A percentile compares a stretch with the other conserved stretches of the same genome.
phyloP scores from a whole-genome alignment of 169 alveolate species.

The Prorocentrum cordatum region DNA sequence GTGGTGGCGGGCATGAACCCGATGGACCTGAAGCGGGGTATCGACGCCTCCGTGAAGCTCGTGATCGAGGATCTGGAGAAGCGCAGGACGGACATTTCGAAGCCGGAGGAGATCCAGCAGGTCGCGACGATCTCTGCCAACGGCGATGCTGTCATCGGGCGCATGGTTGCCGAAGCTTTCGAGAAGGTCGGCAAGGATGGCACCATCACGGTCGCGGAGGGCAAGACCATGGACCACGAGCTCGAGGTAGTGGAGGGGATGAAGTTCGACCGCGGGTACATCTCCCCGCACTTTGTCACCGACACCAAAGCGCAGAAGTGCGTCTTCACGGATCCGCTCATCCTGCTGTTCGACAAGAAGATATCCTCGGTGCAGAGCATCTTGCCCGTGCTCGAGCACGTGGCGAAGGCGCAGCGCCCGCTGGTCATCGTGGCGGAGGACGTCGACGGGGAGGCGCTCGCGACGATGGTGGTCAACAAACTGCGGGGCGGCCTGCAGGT shows the following conservation, averaged over 20 bases:
- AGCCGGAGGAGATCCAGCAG: conserved; percentile 77
- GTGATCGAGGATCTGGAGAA: conserved; percentile 76
- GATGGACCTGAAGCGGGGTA: conserved; percentile 41
- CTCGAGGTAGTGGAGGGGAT: conserved; percentile 98
- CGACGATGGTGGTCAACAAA: conserved; percentile 95
- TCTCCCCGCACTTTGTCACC: conserved; percentile 96
- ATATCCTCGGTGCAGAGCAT: conserved; percentile 88
- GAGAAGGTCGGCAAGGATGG: conserved; percentile 88
- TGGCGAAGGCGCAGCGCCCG: conserved; percentile 76
- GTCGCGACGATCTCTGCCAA: conserved; percentile 99
- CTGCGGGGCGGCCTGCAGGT: conserved; percentile 95
- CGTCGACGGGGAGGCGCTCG: conserved; percentile 93
- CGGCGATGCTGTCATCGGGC: conserved; percentile 94
- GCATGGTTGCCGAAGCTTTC: conserved; percentile 93
- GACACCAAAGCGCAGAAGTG: conserved; percentile 78
- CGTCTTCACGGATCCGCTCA: conserved; percentile 93
- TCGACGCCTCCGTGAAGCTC: conserved; percentile 38
- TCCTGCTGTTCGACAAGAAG: conserved; percentile 92
- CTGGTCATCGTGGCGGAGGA: conserved; percentile 96
- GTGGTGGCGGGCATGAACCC: conserved; percentile 67
- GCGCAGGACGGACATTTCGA: conserved; percentile 80
- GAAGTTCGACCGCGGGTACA: conserved; percentile 75
- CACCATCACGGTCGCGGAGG: conserved; percentile 95
- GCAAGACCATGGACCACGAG: conserved; percentile 95
- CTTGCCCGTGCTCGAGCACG: conserved; percentile 92